A percentile compares a stretch with the other conserved stretches of the same genome.
These are phyloP conservation scores for Candida adriatica DNA, from an alignment of 805 yeast species.

Conservation along the genomic window DNA sequence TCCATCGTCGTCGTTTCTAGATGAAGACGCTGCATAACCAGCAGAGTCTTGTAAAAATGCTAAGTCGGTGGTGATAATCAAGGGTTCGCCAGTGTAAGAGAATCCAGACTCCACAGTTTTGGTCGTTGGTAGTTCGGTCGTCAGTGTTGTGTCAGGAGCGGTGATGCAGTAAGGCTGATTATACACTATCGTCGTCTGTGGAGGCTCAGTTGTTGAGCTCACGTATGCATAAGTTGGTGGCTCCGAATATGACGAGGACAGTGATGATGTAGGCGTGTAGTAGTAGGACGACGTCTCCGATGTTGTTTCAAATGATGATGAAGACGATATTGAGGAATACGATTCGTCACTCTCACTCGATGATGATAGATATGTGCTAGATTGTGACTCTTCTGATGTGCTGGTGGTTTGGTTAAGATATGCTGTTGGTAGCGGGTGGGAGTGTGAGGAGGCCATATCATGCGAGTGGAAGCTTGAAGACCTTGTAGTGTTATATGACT, in stretches of 20 bases:
- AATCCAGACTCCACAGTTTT: constrained; percentile 5
- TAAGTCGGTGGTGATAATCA: constrained; percentile 16
- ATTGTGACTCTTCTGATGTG: not conserved
- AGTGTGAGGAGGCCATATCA: not conserved
- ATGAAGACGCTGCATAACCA: constrained; percentile 2
- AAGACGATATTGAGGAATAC: constrained; percentile 2
- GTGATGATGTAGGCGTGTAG: constrained; percentile 2
- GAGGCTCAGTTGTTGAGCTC: constrained; percentile 3
- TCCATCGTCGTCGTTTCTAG: not conserved
- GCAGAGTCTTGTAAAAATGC: constrained; percentile 12
- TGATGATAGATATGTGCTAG: not conserved
- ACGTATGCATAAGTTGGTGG: constrained; percentile 4
- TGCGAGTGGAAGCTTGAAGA: not conserved
- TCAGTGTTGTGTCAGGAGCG: constrained; percentile 14
- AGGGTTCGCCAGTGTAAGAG: constrained; percentile 2
- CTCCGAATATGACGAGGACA: constrained; percentile 1
- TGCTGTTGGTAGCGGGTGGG: not conserved
- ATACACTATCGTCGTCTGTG: constrained; percentile 13
- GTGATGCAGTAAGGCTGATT: constrained; percentile 17
- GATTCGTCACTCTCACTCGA: constrained; percentile 1
- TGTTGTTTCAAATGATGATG: constrained; percentile 2
- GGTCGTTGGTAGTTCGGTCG: constrained; percentile 15
- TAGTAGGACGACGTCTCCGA: constrained; percentile 1
- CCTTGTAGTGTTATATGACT: not conserved
- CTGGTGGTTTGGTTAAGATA: not conserved